A percentile compares a stretch with the other conserved stretches of the same genome.
phyloP scores from a whole-genome alignment of 805 yeast genomes.

The Ogataea wickerhamii region DNA sequence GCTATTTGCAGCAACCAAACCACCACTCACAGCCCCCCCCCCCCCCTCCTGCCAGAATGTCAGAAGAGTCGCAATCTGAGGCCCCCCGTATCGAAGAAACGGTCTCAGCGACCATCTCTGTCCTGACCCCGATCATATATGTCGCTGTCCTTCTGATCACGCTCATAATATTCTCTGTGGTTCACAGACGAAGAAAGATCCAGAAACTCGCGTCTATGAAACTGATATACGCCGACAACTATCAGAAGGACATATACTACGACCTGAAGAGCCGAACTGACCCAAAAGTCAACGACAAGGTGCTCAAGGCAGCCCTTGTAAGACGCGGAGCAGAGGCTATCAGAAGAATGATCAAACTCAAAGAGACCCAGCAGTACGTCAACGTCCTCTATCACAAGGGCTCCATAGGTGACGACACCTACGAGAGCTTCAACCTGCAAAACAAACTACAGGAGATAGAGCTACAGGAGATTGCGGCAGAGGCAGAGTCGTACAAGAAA shows the following conservation, averaged over 20 bases:
- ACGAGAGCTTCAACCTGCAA: constrained; percentile 75
- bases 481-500: constrained; percentile 67
- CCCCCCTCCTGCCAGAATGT: too few species aligned
- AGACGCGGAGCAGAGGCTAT: constrained; percentile 79
- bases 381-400: constrained; percentile 79
- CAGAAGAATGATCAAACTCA: constrained; percentile 75
- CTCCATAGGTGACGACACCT: constrained; percentile 84
- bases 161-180: constrained; percentile 62
- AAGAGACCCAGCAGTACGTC: constrained; percentile 71
- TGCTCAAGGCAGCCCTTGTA: constrained; percentile 44
- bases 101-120: constrained; percentile 40
- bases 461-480: constrained; percentile 67
- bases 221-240: constrained; percentile 72
- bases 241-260: constrained; percentile 59
- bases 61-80: constrained; percentile 10
- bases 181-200: constrained; percentile 57
- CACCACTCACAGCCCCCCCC: too few species aligned
- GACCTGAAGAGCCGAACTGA: constrained; percentile 50
- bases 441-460: constrained; percentile 78
- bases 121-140: constrained; percentile 73
- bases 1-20: too few species aligned
- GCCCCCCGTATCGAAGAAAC: neutral
- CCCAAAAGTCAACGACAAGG: constrained; percentile 65
- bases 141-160: constrained; percentile 65
- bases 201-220: constrained; percentile 53